Percentiles rank a stretch among this genome's conserved stretches.
Evolutionary conservation across 129 eudicot species (phyloP).

Genomic region (Dittrichia graveolens): DNA sequence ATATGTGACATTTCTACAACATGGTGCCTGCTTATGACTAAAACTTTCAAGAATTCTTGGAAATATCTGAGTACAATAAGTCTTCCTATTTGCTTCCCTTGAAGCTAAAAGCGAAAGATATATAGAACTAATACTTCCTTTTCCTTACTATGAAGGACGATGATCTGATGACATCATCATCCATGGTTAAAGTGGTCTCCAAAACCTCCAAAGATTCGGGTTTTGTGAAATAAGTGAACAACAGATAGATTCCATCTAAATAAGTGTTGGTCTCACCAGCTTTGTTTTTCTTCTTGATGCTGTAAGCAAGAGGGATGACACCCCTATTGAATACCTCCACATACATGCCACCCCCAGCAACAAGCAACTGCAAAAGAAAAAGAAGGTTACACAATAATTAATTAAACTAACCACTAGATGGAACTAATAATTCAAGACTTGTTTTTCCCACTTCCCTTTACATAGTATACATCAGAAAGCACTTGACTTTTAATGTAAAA

Average conservation of each 20-base stretch:
- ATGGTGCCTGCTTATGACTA: conserved; percentile 25
- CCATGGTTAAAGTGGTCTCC: conserved; percentile 50
- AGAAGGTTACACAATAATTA: not conserved
- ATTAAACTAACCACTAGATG: conserved; percentile 32
- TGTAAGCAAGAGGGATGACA: conserved; percentile 76
- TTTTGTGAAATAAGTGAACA: conserved; percentile 89
- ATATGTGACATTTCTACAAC: conserved; percentile 38
- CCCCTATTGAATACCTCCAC: conserved; percentile 95
- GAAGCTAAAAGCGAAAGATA: conserved; percentile 18
- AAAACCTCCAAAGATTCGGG: conserved; percentile 65
- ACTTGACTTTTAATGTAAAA: conserved; percentile 27
- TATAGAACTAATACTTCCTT: conserved; percentile 54
- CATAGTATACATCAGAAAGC: conserved; percentile 39
- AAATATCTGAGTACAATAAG: conserved; percentile 13
- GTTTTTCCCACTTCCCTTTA: conserved; percentile 36
- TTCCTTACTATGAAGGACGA: conserved; percentile 68
- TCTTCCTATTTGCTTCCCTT: conserved; percentile 16
- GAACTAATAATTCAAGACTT: conserved; percentile 32
- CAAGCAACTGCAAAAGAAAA: conserved; percentile 70
- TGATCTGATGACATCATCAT: conserved; percentile 76
- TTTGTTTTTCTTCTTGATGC: conserved; percentile 80
- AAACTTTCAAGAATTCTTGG: conserved; percentile 26
- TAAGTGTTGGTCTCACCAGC: conserved; percentile 92
- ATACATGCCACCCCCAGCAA: conserved; percentile 98
- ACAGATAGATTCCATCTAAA: conserved; percentile 82